These are phyloP conservation scores for Collybia sordida DNA, from an alignment of 768 basidiomycete genomes.

Conservation along the genomic window DNA sequence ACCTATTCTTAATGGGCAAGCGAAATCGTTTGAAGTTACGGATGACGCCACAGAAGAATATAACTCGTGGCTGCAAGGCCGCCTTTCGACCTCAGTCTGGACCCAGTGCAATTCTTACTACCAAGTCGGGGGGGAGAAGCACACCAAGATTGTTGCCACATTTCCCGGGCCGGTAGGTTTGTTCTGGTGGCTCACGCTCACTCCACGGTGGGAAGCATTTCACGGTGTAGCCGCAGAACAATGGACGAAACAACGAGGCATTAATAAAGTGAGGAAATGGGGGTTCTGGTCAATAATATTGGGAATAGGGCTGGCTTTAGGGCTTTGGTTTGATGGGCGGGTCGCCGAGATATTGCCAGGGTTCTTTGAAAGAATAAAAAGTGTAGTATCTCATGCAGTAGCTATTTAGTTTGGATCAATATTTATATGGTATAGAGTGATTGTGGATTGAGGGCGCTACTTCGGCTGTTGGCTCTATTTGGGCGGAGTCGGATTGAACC, in stretches of 20 bases:
- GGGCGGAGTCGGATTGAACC: slow-evolving; percentile 23
- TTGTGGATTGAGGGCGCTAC: slow-evolving; percentile 11
- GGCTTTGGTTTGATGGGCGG: too few relatives aligned
- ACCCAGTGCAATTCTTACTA: slow-evolving; percentile 57
- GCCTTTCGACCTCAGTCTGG: slow-evolving; percentile 50
- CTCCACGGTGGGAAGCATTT: slow-evolving; percentile 43
- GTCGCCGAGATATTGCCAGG: too few relatives aligned
- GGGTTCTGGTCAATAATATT: slow-evolving; percentile 16
- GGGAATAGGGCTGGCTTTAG: slow-evolving; percentile 1
- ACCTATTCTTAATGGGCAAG: slow-evolving; percentile 48
- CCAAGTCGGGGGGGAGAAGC: slow-evolving; percentile 31
- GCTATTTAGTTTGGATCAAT: slow-evolving; percentile 4
- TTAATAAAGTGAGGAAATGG: slow-evolving; percentile 18
- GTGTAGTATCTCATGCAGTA: too few relatives aligned
- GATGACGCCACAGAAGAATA: slow-evolving; percentile 47
- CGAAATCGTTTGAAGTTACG: slow-evolving; percentile 49
- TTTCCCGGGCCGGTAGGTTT: slow-evolving; percentile 54
- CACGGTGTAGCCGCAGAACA: slow-evolving; percentile 36
- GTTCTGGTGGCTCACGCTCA: slow-evolving; percentile 52
- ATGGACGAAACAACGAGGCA: slow-evolving; percentile 31
- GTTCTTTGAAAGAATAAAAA: too few relatives aligned
- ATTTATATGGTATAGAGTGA: slow-evolving; percentile 7
- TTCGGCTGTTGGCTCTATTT: slow-evolving; percentile 5
- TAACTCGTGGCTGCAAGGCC: slow-evolving; percentile 49
- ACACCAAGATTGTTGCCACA: slow-evolving; percentile 43